Conservation (phyloP, 179 eudicot genomes). For the Patellifolia procumbens region DNA sequence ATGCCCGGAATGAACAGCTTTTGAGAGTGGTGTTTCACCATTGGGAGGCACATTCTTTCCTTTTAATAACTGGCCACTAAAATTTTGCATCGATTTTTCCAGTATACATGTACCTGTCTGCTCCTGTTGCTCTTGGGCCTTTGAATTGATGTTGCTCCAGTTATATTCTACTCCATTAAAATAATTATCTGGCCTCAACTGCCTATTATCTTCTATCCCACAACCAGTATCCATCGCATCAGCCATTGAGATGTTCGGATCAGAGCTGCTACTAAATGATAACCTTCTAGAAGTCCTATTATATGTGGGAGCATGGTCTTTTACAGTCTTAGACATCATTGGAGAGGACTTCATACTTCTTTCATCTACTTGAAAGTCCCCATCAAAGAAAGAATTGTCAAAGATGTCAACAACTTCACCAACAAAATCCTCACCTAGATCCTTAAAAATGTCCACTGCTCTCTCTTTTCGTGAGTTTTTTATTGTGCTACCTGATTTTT, state of each 20-base stretch:
- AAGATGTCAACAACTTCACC: conserved; percentile 71
- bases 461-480: conserved; percentile 31
- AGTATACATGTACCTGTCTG: conserved; percentile 27
- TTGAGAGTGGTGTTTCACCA: conserved; percentile 66
- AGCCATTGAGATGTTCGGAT: conserved; percentile 46
- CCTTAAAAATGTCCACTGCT: conserved; percentile 33
- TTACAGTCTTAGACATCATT: conserved; percentile 31
- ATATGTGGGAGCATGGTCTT: conserved; percentile 34
- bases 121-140: conserved; percentile 31
- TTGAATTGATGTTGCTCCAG: conserved; percentile 25
- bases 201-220: conserved; percentile 37
- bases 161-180: conserved; percentile 33
- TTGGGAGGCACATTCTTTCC: conserved; percentile 38
- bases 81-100: conserved; percentile 36
- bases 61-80: conserved; percentile 26
- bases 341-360: conserved; percentile 36
- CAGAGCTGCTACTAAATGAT: conserved; percentile 43
- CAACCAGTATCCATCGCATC: conserved; percentile 39
- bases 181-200: conserved; percentile 33
- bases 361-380: conserved; percentile 36
- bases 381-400: conserved; percentile 35
- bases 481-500: conserved; percentile 19
- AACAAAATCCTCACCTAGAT: conserved; percentile 41
- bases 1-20: conserved; percentile 60
- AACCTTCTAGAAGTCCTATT: conserved; percentile 48